Evolutionary conservation across 345 rosid species (phyloP).

Genomic region (Mercurialis annua): DNA sequence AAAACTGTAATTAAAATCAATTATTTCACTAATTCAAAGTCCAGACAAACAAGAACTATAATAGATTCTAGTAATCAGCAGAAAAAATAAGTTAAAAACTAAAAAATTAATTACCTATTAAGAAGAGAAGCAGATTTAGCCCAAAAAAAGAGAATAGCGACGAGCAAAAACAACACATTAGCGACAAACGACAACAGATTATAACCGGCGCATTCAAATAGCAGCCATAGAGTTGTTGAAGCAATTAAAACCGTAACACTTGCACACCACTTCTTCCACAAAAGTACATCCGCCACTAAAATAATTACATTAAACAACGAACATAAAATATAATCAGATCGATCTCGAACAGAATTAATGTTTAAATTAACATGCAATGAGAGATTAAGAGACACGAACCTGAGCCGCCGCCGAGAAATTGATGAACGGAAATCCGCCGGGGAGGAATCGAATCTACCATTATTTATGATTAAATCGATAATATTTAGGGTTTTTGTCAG

Average conservation of each 20-base stretch:
- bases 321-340: conserved; percentile 18
- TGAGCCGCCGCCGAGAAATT: conserved; percentile 70
- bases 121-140: conserved; percentile 95
- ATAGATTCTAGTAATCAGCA: not conserved
- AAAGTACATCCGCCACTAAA: conserved; percentile 72
- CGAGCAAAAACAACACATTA: conserved; percentile 71
- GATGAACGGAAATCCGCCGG: conserved; percentile 56
- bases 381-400: conserved; percentile 32
- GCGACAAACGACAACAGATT: conserved; percentile 66
- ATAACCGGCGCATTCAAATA: conserved; percentile 78
- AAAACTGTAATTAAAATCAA: too few species aligned
- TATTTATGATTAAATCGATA: not conserved
- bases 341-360: conserved; percentile 7
- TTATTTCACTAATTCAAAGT: too few species aligned
- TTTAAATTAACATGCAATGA: not conserved
- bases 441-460: conserved; percentile 35
- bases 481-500: not conserved
- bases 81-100: not conserved
- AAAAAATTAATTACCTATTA: conserved; percentile 79
- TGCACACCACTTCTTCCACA: conserved; percentile 70
- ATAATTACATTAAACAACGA: not conserved
- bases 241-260: conserved; percentile 46
- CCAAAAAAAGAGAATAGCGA: conserved; percentile 81
- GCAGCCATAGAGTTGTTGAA: conserved; percentile 61
- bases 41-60: too few species aligned